These are phyloP conservation scores for Colletotrichum sp. DNA, from an alignment of 2,329 filamentous ascomycete genomes.

Conservation along the genomic window DNA sequence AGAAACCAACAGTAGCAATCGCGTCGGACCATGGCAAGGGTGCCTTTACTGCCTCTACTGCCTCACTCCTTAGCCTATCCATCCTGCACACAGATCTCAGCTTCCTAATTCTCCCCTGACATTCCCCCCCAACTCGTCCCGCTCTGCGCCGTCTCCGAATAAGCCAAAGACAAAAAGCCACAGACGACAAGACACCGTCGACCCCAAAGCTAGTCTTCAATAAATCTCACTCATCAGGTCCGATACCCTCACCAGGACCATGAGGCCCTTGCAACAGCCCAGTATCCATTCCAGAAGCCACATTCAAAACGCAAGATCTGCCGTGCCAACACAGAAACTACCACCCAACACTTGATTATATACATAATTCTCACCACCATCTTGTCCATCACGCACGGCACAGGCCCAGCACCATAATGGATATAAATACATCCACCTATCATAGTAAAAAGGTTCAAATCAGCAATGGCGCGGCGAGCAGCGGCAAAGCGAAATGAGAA, in stretches of 20 bases:
- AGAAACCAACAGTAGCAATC: no score
- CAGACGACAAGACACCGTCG: fast-evolving
- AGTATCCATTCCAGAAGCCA: background rate
- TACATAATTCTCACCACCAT: fast-evolving
- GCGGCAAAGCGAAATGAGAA: no score
- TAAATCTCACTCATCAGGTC: no score
- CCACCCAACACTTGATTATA: background rate
- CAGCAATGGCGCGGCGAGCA: fast-evolving
- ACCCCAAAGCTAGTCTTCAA: no score
- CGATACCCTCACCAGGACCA: no score
- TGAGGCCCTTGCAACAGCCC: no score
- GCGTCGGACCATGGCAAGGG: no score
- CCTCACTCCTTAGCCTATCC: fast-evolving
- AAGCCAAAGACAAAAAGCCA: no score
- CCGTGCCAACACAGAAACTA: fast-evolving
- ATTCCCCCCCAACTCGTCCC: no score
- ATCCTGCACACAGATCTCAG: no score
- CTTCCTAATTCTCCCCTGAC: no score
- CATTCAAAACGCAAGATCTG: fast-evolving
- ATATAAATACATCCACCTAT: fast-evolving
- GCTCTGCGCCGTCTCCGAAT: fast-evolving
- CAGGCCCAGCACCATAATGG: fast-evolving
- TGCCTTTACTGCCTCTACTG: background rate
- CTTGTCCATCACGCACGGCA: background rate
- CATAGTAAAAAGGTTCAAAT: fast-evolving